These are phyloP conservation scores for Eremochloa ophiuroides DNA, from an alignment of 176 grass and related monocot genomes.

Conservation along the genomic window DNA sequence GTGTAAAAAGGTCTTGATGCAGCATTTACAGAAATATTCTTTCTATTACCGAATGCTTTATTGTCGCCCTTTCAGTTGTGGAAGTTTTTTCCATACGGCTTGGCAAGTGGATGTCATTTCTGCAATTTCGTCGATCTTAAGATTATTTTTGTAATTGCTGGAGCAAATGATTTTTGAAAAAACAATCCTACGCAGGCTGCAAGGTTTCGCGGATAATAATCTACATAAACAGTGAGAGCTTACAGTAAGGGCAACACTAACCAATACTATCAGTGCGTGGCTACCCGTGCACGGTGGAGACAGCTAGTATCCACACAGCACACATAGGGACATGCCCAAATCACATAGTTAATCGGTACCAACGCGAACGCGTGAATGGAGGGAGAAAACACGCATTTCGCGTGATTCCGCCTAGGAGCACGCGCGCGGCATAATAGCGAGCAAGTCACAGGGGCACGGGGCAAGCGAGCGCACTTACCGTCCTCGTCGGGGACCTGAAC, in stretches of 20 bases:
- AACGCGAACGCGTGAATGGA: neutral
- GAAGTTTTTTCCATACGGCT: too few species aligned
- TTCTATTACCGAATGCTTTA: too few species aligned
- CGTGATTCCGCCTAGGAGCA: neutral
- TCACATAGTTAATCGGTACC: neutral
- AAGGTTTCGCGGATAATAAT: too few species aligned
- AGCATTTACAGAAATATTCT: too few species aligned
- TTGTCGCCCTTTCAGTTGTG: too few species aligned
- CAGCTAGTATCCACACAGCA: neutral
- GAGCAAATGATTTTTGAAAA: too few species aligned
- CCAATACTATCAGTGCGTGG: neutral
- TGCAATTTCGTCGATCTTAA: too few species aligned
- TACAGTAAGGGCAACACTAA: neutral
- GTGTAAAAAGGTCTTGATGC: too few species aligned
- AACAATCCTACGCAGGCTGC: too few species aligned
- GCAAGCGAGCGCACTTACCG: conserved; percentile 29
- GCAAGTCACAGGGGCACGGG: neutral
- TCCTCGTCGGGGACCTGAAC: conserved; percentile 93
- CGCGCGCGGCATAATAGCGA: neutral
- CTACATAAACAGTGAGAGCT: too few species aligned
- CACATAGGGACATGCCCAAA: neutral
- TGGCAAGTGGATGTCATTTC: too few species aligned
- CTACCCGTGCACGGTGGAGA: neutral
- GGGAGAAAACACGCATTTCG: conserved; percentile 14
- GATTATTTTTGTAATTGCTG: too few species aligned